phyloP scores from a whole-genome alignment of 257 asterid species.

The Gentiana dahurica region DNA sequence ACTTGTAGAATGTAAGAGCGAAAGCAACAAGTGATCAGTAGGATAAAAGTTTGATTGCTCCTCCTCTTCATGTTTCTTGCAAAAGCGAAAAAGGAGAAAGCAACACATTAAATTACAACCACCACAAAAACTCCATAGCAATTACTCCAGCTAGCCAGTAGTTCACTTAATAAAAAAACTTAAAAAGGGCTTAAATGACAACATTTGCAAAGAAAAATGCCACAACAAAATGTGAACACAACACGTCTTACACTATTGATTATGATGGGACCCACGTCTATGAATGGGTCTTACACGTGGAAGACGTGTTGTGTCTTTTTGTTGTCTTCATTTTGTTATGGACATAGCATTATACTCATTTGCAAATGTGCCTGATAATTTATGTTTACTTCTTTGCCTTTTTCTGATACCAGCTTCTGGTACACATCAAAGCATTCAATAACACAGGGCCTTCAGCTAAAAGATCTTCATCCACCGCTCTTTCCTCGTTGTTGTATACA shows the following conservation, averaged over 20 bases:
- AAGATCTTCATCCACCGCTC: conserved; percentile 1
- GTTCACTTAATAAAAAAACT: neutral
- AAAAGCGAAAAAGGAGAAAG: neutral
- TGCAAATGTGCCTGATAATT: neutral
- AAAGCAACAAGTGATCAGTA: too few relatives aligned
- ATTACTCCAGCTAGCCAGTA: neutral
- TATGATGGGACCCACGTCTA: too few relatives aligned
- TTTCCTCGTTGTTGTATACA: conserved; percentile 7
- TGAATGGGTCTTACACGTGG: too few relatives aligned
- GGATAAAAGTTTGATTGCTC: too few relatives aligned
- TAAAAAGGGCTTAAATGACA: neutral
- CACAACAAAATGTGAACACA: too few relatives aligned
- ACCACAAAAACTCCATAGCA: neutral
- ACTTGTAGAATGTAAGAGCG: too few relatives aligned
- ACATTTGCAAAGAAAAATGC: neutral
- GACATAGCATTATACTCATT: too few relatives aligned
- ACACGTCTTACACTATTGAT: too few relatives aligned
- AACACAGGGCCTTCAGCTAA: neutral
- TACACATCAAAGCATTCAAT: conserved; percentile 16
- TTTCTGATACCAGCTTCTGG: conserved; percentile 10
- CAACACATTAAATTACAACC: neutral
- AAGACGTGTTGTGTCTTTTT: too few relatives aligned
- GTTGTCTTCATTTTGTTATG: too few relatives aligned
- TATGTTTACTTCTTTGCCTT: neutral
- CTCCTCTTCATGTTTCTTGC: neutral